Base-by-base conservation (phyloP, 352 stramenopile genomes). In the Phytophthora hibernalis region DNA sequence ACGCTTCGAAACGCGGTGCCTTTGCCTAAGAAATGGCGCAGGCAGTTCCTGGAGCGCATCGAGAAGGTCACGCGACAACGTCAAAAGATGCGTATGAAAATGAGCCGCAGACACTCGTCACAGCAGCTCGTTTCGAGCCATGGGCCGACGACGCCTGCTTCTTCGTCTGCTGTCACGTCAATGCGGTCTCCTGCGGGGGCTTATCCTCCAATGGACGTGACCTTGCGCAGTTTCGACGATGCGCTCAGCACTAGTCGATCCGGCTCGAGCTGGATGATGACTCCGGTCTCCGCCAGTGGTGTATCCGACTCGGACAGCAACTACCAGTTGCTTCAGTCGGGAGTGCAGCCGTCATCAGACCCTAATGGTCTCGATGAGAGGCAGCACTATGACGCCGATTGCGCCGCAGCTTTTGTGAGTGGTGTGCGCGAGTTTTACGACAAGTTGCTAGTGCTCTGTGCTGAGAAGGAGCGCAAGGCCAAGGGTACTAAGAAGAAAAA, bases 31-130 rank as follows among this genome's bases (percentile, higher is more conserved):
- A 95, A 95, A 59, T 87, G 83, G 81, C 74, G 86, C 16, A 82
- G 85, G 24, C 84, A 92, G 65, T 89, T 95, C 38, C 48, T 95
- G 26, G 83, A 92, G 42, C 70, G 76, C 2, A 86, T 95, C 15
- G 82, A 92, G 30, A 91, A 92, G 51, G 60, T 85, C 33, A 82
- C 77, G 12, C 89, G 83, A 42, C 72, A 89, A 30, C 78, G 83
- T 1, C 83, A 85, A 44, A 89, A 90, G 57, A 57, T 81, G 48
- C 80, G 89, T 15, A 45, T 83, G 28, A 92, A 87, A 43, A 68
- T 76, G 37, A 75, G 50, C 40, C 75, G 78, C 11, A 67, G 76
- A 20, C 48, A 73, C 13, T 67, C 61, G 13, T 55, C 61, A 12
- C 61, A 74, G 38, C 73, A 76, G 16, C 56, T 70, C 13, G 56